Conservation (phyloP, 2,329 filamentous ascomycete genomes). For the Corniculantispora saksenae region DNA sequence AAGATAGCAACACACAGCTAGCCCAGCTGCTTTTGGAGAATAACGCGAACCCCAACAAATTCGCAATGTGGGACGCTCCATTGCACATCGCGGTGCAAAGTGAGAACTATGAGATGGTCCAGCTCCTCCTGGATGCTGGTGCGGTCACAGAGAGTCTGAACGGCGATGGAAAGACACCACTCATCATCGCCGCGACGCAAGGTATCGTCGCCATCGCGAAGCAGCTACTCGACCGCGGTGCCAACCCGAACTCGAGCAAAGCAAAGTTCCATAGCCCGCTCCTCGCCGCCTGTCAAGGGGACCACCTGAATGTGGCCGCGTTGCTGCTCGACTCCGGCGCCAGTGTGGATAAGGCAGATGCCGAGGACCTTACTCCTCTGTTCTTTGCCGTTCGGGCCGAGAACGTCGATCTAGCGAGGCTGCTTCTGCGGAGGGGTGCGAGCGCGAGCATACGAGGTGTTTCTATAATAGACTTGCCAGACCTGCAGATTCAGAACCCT, state of each 20-base stretch:
- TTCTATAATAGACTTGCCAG: background rate
- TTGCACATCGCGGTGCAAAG: background rate
- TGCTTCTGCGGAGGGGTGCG: slow-evolving; percentile 12
- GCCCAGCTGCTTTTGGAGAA: background rate
- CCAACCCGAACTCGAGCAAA: slow-evolving; percentile 1
- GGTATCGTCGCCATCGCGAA: background rate
- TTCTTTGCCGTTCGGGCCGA: slow-evolving; percentile 1
- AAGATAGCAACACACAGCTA: background rate
- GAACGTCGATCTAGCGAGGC: background rate
- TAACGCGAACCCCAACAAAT: background rate
- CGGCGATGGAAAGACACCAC: background rate
- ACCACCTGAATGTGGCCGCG: background rate
- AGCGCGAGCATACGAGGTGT: background rate
- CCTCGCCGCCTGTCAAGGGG: background rate
- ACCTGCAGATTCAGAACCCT: slow-evolving; percentile 6
- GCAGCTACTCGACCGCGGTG: slow-evolving; percentile 6
- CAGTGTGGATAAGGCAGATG: background rate
- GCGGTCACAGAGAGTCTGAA: background rate
- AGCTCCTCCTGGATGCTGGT: background rate
- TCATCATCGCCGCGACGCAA: background rate
- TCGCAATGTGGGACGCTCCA: background rate
- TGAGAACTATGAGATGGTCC: background rate
- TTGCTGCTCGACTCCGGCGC: slow-evolving; percentile 15
- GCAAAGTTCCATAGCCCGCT: background rate
- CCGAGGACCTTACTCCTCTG: background rate